Base-by-base conservation (phyloP, 1,139 yeast genomes). In the Pichia sp. region DNA sequence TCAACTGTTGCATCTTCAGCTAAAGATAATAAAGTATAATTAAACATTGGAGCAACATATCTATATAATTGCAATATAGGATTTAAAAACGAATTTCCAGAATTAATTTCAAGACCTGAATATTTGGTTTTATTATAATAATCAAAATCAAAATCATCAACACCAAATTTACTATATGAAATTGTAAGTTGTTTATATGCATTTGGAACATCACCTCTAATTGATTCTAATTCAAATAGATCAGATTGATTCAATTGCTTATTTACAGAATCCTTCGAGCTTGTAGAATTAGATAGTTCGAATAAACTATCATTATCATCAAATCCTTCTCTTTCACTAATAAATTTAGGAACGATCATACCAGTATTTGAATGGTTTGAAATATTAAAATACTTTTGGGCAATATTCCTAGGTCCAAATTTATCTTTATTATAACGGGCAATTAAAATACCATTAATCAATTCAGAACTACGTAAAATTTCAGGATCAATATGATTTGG, bases 101-200 rank as follows among this genome's bases (percentile, higher is more conserved):
- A 74, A 58, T 87, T 94, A 22, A 89, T 83, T 61, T 92, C 97
- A 30, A 94, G 69, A 0, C 98, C 97, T n/a, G 96, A 78, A 55
- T 70, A 84, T 1, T 62, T 58, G 0, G 97, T 86, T 40, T 72
- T 70, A 59, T 90, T 89, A 67, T 85, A 92, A 56, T 80, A 83
- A 45, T 77, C 81, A 60, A 92, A 92, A 66, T 94, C 97, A 65
- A 92, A 92, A 63, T 89, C 97, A 55, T 84, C 89, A 29, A 94
- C 90, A 22, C 98, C 98, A 64, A 89, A 92, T 56, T 78, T 83
- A 47, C 95, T 85, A 61, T 90, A 90, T 39, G 84, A 77, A 50
- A 92, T 86, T 50, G 84, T 86, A 45, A 87, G 69, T 56, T 80
- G 79, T 34, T 80, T 70, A 63, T 84, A 92, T 32, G 90, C 84